Percentiles rank a stretch among this genome's conserved stretches.
phyloP scores from a whole-genome alignment of 106 monocot genomes.

The Allium sativum region DNA sequence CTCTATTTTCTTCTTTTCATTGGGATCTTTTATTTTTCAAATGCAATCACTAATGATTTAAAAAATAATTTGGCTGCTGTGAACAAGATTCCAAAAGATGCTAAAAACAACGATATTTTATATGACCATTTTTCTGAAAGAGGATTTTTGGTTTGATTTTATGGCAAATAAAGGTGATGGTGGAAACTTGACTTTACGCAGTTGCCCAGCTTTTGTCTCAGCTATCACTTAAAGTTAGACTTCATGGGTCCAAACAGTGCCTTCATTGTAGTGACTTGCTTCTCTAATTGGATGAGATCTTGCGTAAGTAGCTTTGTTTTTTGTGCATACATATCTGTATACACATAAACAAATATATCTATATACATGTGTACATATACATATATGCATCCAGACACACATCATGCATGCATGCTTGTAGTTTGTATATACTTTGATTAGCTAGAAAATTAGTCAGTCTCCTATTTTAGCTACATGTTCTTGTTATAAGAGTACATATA shows the following conservation, averaged over 20 bases:
- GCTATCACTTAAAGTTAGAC: conserved; percentile 36
- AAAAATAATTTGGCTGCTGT: conserved; percentile 71
- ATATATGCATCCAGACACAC: too few species aligned
- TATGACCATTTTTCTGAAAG: conserved; percentile 75
- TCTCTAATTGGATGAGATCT: conserved; percentile 97
- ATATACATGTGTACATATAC: too few species aligned
- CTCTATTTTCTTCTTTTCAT: too few species aligned
- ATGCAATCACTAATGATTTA: too few species aligned
- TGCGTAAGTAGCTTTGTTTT: conserved; percentile 51
- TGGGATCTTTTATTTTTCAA: too few species aligned
- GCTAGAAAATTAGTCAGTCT: not conserved
- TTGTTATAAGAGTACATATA: too few species aligned
- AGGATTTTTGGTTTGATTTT: conserved; percentile 99
- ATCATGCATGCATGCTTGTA: too few species aligned
- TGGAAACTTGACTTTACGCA: conserved; percentile 89
- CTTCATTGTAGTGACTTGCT: conserved; percentile 72
- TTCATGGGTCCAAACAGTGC: conserved; percentile 16
- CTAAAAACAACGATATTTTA: conserved; percentile 58
- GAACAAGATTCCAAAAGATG: conserved; percentile 61
- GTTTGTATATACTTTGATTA: too few species aligned
- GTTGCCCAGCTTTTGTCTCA: conserved; percentile 82
- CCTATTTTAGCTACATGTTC: not conserved
- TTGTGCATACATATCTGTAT: not conserved
- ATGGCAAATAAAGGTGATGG: conserved; percentile 99
- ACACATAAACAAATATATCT: too few species aligned